These are phyloP conservation scores for Fimicolochytrium jonesii DNA, from an alignment of 192 early-diverging fungal species.

Conservation along the genomic window DNA sequence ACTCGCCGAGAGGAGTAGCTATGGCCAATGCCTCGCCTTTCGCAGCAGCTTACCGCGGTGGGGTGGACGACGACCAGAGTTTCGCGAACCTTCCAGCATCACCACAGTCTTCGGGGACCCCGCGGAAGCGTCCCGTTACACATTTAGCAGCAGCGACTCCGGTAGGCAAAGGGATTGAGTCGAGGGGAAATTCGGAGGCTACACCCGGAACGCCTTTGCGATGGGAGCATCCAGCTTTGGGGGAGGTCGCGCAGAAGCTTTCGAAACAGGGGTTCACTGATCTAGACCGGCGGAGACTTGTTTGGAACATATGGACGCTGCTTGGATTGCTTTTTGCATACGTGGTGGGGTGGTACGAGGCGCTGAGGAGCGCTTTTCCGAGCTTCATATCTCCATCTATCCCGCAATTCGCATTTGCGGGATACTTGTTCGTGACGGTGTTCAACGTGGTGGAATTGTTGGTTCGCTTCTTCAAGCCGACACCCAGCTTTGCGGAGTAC, in stretches of 20 bases:
- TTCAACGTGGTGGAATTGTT: slow-evolving; percentile 5
- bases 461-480: slow-evolving; percentile 12
- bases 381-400: neutral
- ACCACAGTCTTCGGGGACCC: no score
- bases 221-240: slow-evolving; percentile 22
- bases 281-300: slow-evolving; percentile 1
- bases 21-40: no score
- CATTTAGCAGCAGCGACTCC: no score
- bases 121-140: no score
- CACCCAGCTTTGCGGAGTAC: slow-evolving; percentile 12
- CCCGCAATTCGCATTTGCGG: neutral
- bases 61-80: no score
- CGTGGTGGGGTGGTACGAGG: slow-evolving; percentile 1
- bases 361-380: slow-evolving; percentile 1
- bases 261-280: neutral
- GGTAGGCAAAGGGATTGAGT: no score
- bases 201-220: slow-evolving; percentile 4
- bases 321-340: neutral
- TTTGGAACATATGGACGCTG: slow-evolving; percentile 11
- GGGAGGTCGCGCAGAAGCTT: slow-evolving; percentile 6
- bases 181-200: no score
- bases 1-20: no score
- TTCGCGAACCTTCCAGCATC: no score
- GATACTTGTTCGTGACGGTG: neutral
- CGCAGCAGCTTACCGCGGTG: no score